Evolutionary conservation across 768 basidiomycete species (phyloP).

Genomic region (Collybia nuda): DNA sequence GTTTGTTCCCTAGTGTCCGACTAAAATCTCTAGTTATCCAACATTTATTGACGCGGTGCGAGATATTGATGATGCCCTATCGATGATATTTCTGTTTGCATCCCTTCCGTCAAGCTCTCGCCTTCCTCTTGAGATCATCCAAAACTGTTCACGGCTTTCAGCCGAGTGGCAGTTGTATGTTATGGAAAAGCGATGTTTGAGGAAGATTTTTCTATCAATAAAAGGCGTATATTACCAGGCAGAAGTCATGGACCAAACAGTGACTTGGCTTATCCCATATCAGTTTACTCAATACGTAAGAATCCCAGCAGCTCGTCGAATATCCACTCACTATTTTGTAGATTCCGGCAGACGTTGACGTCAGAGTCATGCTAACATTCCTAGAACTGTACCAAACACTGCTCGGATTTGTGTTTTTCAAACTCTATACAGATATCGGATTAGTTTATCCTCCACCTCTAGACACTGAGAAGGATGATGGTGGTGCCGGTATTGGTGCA

Average conservation of each 20-base stretch:
- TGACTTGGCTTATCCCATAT: slow-evolving; percentile 97
- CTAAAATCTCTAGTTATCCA: slow-evolving; percentile 70
- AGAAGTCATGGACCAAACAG: slow-evolving; percentile 86
- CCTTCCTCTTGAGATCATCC: slow-evolving; percentile 78
- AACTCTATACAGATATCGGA: slow-evolving; percentile 93
- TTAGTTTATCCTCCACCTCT: slow-evolving; percentile 95
- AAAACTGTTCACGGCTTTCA: slow-evolving; percentile 87
- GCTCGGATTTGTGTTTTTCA: slow-evolving; percentile 94
- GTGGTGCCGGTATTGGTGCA: slow-evolving; percentile 85
- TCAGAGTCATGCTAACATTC: slow-evolving; percentile 97
- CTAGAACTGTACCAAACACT: slow-evolving; percentile 97
- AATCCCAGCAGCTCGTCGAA: slow-evolving; percentile 11
- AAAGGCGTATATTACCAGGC: slow-evolving; percentile 99
- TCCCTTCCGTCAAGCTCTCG: slow-evolving; percentile 85
- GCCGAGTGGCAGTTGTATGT: slow-evolving; percentile 98
- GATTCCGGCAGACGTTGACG: slow-evolving; percentile 95
- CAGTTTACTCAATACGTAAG: slow-evolving; percentile 93
- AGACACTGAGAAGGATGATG: slow-evolving; percentile 80
- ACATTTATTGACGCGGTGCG: slow-evolving; percentile 94
- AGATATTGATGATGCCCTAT: slow-evolving; percentile 96
- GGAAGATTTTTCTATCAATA: slow-evolving; percentile 93
- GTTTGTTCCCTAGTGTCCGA: slow-evolving; percentile 8
- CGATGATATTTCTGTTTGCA: slow-evolving; percentile 92
- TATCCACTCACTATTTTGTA: slow-evolving; percentile 26
- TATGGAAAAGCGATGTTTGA: slow-evolving; percentile 81